These are phyloP conservation scores for Amyloporia xantha DNA, from an alignment of 768 basidiomycete genomes.

Conservation along the genomic window DNA sequence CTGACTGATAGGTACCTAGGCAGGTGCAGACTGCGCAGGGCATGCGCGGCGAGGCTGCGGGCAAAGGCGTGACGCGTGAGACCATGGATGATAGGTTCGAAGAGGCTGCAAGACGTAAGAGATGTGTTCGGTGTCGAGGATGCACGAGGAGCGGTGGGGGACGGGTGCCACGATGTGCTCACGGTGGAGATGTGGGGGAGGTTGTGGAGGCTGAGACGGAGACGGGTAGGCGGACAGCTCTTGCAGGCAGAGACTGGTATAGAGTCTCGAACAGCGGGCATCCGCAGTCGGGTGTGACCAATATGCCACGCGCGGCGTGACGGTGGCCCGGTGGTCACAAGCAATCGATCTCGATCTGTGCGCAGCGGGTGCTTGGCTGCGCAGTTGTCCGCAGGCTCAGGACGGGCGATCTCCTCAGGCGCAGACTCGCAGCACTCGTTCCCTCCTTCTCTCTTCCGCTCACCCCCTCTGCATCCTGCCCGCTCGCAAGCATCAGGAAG, in stretches of 20 bases:
- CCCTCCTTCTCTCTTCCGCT: constrained; percentile 4
- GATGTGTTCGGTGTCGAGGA: too few species aligned
- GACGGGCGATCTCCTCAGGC: constrained; percentile 14
- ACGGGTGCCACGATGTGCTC: background rate
- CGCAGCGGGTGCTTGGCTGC: constrained; percentile 17
- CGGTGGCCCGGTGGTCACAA: too few species aligned
- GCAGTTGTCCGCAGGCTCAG: constrained; percentile 20
- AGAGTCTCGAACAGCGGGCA: too few species aligned
- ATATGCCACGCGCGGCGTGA: too few species aligned
- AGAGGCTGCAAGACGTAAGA: background rate
- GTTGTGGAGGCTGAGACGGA: background rate
- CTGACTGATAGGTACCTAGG: constrained; percentile 3
- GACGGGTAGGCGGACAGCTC: constrained; percentile 3
- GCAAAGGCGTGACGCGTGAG: background rate
- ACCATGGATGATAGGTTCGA: background rate
- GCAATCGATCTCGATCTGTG: constrained; percentile 18
- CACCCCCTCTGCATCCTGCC: constrained; percentile 6
- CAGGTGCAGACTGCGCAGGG: background rate
- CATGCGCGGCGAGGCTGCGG: background rate
- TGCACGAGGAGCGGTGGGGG: background rate
- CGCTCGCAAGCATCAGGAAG: too few species aligned
- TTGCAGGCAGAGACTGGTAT: too few species aligned
- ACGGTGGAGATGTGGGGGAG: background rate
- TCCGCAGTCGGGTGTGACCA: too few species aligned
- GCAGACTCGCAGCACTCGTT: constrained; percentile 17